These are phyloP conservation scores for Colletotrichum lini DNA, from an alignment of 2,329 filamentous ascomycete genomes.

Conservation along the genomic window DNA sequence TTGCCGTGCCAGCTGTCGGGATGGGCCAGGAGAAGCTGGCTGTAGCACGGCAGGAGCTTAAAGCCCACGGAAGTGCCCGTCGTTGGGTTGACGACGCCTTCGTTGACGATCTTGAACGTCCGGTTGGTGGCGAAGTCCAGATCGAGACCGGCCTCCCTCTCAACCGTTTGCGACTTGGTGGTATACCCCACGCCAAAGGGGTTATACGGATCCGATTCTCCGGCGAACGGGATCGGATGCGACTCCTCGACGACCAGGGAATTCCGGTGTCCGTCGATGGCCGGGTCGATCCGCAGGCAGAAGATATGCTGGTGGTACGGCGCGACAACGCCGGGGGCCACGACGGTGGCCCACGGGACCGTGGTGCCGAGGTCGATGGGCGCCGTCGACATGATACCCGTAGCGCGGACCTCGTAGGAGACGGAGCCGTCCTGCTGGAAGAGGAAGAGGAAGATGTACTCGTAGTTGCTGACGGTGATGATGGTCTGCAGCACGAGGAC, in stretches of 20 bases:
- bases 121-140: slow-evolving; percentile 65
- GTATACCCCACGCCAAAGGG: slow-evolving; percentile 65
- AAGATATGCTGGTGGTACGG: slow-evolving; percentile 80
- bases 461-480: slow-evolving; percentile 77
- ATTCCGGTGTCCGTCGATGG: slow-evolving; percentile 72
- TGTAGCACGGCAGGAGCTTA: slow-evolving; percentile 61
- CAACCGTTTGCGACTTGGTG: slow-evolving; percentile 59
- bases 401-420: slow-evolving; percentile 53
- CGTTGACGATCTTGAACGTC: slow-evolving; percentile 65
- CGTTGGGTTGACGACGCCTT: slow-evolving; percentile 56
- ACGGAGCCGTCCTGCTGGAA: slow-evolving; percentile 68
- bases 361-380: slow-evolving; percentile 68
- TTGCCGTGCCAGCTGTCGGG: slow-evolving; percentile 55
- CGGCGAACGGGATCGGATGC: slow-evolving; percentile 57
- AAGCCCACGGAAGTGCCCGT: slow-evolving; percentile 62
- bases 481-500: slow-evolving; percentile 75
- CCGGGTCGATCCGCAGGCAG: slow-evolving; percentile 74
- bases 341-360: slow-evolving; percentile 73
- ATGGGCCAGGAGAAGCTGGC: slow-evolving; percentile 61
- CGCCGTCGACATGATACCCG: slow-evolving; percentile 60
- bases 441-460: slow-evolving; percentile 63
- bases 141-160: slow-evolving; percentile 62
- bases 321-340: slow-evolving; percentile 73
- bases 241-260: slow-evolving; percentile 61
- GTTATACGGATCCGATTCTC: slow-evolving; percentile 53